Evolutionary conservation across 257 asterid genomes (phyloP), one percentile per base, ranked within the genome.

Genomic region (Leonotis leonurus): DNA sequence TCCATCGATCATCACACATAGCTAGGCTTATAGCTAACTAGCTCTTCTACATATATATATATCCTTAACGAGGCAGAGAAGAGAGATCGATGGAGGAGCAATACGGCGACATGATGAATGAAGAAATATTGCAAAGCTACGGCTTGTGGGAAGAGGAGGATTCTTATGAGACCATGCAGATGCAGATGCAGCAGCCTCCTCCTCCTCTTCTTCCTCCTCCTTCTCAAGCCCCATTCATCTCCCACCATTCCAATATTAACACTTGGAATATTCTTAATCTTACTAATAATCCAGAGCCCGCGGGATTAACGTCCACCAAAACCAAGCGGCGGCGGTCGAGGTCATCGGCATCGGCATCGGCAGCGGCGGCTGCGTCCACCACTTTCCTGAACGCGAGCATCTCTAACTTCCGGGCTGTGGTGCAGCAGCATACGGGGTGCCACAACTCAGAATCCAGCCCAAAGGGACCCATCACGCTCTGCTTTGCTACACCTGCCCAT

Each of bases 401-500:
- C 57, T 58, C 70, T 36, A 74, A 85, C 56, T 85, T 85, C 52
- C 70, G 94, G 43, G 64, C 83, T 9, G 49, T 83, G 40, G 94
- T 85, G 46, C 94, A 85, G 73, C 83, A 83, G 63, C 80, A 83
- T 46, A 85, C 90, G 1, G 94, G 90, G 18, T 69, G 81, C 75
- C 80, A 75, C 50, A 57, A 30, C 53, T 20, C 52, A 1, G 20
- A 17, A 12, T 54, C 64, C 12, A 62, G 36, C 59, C 77, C 65
- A 11, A 83, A 75, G 35, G 90, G 90, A 36, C 90, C 90, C 0
- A 81, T 85, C 53, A 83, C 80, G 24, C 50, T 85, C 33, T 77
- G 79, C 64, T 85, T 85, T 51, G 50, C 37, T 8, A 40, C 76
- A 8, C 11, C 70, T 6, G 41, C 74, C 6, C 50, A 45, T 8